Percentiles rank a stretch among this genome's conserved stretches.
Evolutionary conservation across 257 asterid genomes (phyloP).

Genomic region (Ligustrum vulgare): DNA sequence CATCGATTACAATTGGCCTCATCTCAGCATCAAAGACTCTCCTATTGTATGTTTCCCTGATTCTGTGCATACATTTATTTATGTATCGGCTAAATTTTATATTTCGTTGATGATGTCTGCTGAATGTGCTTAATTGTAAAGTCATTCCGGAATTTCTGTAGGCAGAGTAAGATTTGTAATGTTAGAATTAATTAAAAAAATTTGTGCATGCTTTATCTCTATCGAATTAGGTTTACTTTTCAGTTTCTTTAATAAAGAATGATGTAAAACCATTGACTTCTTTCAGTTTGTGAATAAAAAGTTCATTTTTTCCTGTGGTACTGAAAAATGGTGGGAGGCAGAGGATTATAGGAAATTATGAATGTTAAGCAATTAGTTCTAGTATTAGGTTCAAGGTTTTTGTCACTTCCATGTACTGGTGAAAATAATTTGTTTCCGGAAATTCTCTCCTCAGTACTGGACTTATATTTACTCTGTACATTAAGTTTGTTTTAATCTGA

Average conservation of each 20-base stretch:
- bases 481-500: background rate
- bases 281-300: background rate
- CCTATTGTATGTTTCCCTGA: slow-evolving; percentile 30
- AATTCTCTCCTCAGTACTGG: background rate
- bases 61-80: background rate
- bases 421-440: background rate
- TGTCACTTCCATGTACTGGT: background rate
- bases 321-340: background rate
- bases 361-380: background rate
- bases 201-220: background rate
- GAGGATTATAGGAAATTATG: background rate
- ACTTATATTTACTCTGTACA: background rate
- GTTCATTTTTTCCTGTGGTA: background rate
- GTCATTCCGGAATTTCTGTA: background rate
- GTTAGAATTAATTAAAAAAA: background rate
- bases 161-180: background rate
- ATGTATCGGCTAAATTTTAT: background rate
- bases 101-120: background rate
- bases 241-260: background rate
- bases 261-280: background rate
- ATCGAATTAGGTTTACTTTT: background rate
- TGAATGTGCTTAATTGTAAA: background rate
- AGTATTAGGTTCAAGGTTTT: background rate
- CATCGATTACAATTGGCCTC: slow-evolving; percentile 18
- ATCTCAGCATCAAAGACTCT: slow-evolving; percentile 34